Conservation (phyloP, 2,329 filamentous ascomycete species). For the Zymoseptoria passerinii region DNA sequence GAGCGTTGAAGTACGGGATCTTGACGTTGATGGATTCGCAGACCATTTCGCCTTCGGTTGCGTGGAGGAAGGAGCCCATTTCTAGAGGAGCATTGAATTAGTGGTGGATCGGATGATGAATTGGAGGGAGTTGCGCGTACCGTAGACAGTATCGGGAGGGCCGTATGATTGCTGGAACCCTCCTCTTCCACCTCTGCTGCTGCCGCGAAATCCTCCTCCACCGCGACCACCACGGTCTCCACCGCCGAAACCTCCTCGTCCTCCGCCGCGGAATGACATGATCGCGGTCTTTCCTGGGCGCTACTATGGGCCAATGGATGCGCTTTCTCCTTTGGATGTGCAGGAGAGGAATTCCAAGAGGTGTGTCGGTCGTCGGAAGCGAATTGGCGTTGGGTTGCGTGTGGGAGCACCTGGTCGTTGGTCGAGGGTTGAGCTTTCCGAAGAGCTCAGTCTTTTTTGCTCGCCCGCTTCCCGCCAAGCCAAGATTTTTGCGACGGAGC, state of each 20-base stretch:
- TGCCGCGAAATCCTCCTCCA: constrained; percentile 21
- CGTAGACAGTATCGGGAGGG: constrained; percentile 37
- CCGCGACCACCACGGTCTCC: constrained; percentile 17
- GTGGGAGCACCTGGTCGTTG: neutral
- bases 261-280: constrained; percentile 24
- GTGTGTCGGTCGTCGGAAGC: neutral
- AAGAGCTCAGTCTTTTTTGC: neutral
- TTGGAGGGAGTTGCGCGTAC: constrained; percentile 21
- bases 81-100: constrained; percentile 47
- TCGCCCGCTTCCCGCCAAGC: neutral
- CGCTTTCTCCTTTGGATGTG: neutral
- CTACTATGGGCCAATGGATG: neutral
- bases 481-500: neutral
- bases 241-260: constrained; percentile 13
- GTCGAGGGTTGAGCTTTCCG: neutral
- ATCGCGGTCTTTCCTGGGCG: neutral
- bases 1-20: constrained; percentile 97
- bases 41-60: constrained; percentile 95
- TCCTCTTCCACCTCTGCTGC: constrained; percentile 23
- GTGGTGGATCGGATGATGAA: neutral
- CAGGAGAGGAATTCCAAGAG: neutral
- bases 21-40: constrained; percentile 93
- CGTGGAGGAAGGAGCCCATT: constrained; percentile 90
- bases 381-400: neutral
- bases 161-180: constrained; percentile 34